Percentiles rank a stretch among this genome's conserved stretches.
These are phyloP conservation scores for Acanthamoeba lenticulata DNA, from an alignment of 208 protist genomes.

Conservation along the genomic window DNA sequence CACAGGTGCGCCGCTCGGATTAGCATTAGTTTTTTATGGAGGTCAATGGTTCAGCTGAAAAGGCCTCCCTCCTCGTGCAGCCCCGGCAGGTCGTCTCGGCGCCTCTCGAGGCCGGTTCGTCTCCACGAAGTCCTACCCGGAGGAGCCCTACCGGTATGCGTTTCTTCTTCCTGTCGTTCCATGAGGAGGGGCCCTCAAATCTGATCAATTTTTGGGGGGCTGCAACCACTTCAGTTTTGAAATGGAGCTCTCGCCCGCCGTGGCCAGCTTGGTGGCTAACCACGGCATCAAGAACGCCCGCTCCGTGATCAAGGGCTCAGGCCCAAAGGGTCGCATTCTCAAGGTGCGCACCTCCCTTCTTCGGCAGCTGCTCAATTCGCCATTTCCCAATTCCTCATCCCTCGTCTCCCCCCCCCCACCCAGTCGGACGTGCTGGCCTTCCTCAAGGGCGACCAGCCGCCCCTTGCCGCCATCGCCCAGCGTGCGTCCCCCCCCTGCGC, in stretches of 20 bases:
- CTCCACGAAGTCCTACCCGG: background rate
- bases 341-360: background rate
- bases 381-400: too few relatives aligned
- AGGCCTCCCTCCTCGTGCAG: too few relatives aligned
- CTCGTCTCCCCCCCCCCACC: background rate
- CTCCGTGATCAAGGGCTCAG: background rate
- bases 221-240: background rate
- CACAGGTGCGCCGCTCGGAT: too few relatives aligned
- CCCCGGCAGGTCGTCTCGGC: too few relatives aligned
- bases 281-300: background rate
- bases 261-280: background rate
- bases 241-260: background rate
- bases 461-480: background rate
- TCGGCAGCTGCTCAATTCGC: background rate
- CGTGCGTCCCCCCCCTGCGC: background rate
- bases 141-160: background rate
- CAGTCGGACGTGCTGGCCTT: slow-evolving; percentile 4
- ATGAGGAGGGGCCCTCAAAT: too few relatives aligned
- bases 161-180: background rate
- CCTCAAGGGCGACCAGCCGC: background rate
- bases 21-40: too few relatives aligned
- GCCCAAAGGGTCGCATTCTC: background rate
- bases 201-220: background rate
- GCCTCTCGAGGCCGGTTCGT: background rate
- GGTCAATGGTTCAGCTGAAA: too few relatives aligned